These are phyloP conservation scores for Coemansia sp. DNA, from an alignment of 192 early-diverging fungal genomes.

Conservation along the genomic window DNA sequence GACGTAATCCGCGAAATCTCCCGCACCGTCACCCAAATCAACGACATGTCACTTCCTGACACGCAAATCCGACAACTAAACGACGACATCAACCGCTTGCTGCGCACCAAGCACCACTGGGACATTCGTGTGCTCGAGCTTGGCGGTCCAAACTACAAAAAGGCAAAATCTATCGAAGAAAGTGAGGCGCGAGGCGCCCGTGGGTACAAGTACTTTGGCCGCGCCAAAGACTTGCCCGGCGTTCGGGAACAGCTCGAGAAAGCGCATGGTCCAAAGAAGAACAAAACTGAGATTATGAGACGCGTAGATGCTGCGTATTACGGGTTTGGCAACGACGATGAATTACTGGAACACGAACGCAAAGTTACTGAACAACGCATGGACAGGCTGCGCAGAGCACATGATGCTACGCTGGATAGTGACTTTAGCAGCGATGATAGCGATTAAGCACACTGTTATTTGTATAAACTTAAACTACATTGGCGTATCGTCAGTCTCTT, in stretches of 20 bases:
- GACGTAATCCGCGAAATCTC: slow-evolving; percentile 89
- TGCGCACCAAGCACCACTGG: slow-evolving; percentile 91
- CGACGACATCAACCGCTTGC: slow-evolving; percentile 93
- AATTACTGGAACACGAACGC: slow-evolving; percentile 75
- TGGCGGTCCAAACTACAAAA: slow-evolving; percentile 91
- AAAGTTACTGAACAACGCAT: slow-evolving; percentile 58
- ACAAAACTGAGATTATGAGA: slow-evolving; percentile 69
- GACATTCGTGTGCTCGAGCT: slow-evolving; percentile 87
- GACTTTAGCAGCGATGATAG: slow-evolving; percentile 7
- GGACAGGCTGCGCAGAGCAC: slow-evolving; percentile 21
- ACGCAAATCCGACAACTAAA: slow-evolving; percentile 91
- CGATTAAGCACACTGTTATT: neutral
- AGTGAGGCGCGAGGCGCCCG: slow-evolving; percentile 82
- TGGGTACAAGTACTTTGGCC: slow-evolving; percentile 98
- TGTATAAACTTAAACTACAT: slow-evolving; percentile 15
- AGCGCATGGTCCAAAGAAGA: slow-evolving; percentile 41
- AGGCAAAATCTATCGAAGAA: slow-evolving; percentile 65
- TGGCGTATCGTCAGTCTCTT: slow-evolving; percentile 64
- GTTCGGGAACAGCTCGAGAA: slow-evolving; percentile 88
- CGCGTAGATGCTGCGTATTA: slow-evolving; percentile 93
- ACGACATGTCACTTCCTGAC: slow-evolving; percentile 87
- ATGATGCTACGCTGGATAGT: slow-evolving; percentile 25
- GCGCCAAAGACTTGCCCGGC: slow-evolving; percentile 90
- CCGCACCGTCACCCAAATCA: slow-evolving; percentile 83
- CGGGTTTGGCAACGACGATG: slow-evolving; percentile 90